A percentile compares a stretch with the other conserved stretches of the same genome.
Conservation (phyloP, 164 flowering plant species). For the Aristolochia fimbriata region DNA sequence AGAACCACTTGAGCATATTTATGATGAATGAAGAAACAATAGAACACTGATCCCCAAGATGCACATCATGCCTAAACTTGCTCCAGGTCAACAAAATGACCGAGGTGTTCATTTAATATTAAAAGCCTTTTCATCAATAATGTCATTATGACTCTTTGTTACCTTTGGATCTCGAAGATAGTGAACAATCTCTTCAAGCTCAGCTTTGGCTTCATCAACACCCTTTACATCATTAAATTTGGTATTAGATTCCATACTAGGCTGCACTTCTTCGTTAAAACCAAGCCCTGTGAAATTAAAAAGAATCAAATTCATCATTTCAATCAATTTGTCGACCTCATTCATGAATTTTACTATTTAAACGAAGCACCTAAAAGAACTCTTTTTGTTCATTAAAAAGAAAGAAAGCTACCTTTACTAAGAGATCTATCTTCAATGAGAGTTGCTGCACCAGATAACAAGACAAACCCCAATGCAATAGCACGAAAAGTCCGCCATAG, state of each 20-base stretch:
- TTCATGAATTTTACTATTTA: too few species aligned
- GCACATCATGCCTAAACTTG: not conserved
- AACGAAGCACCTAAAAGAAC: not conserved
- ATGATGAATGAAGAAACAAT: too few species aligned
- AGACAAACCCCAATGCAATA: conserved; percentile 64
- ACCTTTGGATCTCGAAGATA: conserved; percentile 92
- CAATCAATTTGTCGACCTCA: too few species aligned
- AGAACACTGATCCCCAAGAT: not conserved
- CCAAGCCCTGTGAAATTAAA: conserved; percentile 52
- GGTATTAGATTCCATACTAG: conserved; percentile 83
- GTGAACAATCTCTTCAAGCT: conserved; percentile 97
- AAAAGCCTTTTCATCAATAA: too few species aligned
- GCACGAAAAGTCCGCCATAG: conserved; percentile 78
- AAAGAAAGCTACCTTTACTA: conserved; percentile 58
- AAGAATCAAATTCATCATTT: too few species aligned
- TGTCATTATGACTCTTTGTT: not conserved
- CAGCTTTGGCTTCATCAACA: conserved; percentile 97
- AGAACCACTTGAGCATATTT: too few species aligned
- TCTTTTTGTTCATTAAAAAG: not conserved
- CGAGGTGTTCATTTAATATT: too few species aligned
- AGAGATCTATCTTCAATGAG: conserved; percentile 84
- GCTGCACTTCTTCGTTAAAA: conserved; percentile 89
- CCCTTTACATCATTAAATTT: conserved; percentile 96
- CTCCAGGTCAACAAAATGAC: not conserved
- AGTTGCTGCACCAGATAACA: conserved; percentile 81